Conservation (phyloP, 371 early-diverging fungal genomes). For the Actinomortierella wolfii region DNA sequence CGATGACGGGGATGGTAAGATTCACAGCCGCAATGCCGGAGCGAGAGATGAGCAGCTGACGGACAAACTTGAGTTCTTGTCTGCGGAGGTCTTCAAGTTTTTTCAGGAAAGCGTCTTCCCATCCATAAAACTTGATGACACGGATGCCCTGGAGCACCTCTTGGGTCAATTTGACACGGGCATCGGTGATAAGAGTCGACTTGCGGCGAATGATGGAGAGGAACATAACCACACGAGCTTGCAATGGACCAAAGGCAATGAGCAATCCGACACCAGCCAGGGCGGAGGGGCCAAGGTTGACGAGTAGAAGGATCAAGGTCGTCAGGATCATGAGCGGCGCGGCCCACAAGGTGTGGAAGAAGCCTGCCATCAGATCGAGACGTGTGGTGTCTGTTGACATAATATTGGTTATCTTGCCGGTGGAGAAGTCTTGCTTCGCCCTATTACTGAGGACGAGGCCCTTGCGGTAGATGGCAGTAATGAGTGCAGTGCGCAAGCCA, state of each 20-base stretch:
- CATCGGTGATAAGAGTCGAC: conserved; percentile 49
- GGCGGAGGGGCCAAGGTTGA: conserved; percentile 56
- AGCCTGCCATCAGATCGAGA: conserved; percentile 52
- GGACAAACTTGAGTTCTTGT: conserved; percentile 54
- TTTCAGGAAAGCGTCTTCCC: conserved; percentile 57
- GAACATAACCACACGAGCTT: conserved; percentile 29
- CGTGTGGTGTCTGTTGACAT: conserved; percentile 75
- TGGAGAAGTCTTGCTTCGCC: conserved; percentile 56
- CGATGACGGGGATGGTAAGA: conserved; percentile 59
- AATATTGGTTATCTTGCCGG: conserved; percentile 75
- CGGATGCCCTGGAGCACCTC: conserved; percentile 51
- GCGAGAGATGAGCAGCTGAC: conserved; percentile 41
- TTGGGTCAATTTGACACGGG: conserved; percentile 51
- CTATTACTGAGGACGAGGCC: conserved; percentile 54
- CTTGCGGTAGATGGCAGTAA: conserved; percentile 67
- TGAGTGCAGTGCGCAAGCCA: conserved; percentile 52
- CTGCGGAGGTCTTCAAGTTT: conserved; percentile 63
- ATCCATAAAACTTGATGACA: conserved; percentile 60
- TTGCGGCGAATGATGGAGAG: conserved; percentile 44
- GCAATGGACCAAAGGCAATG: conserved; percentile 38
- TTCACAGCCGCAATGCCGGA: conserved; percentile 46
- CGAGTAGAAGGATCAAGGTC: conserved; percentile 53
- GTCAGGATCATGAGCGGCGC: conserved; percentile 51
- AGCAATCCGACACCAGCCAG: conserved; percentile 61
- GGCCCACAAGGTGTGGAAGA: conserved; percentile 55